Base-by-base conservation (phyloP, 768 basidiomycete genomes). In the Hygrocybe punicea region DNA sequence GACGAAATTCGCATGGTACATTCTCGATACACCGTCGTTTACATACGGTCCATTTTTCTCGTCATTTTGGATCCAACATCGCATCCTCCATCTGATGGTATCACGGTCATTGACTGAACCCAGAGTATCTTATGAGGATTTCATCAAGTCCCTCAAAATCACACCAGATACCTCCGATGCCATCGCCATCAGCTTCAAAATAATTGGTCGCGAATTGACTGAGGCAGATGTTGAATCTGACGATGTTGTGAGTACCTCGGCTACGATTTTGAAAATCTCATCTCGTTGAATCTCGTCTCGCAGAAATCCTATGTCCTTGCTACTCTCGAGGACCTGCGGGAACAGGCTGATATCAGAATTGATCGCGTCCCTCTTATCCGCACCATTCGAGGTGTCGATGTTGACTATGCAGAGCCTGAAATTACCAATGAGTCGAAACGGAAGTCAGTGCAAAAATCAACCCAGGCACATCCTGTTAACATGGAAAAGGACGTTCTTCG, bases 1-100 rank as follows among this genome's bases (percentile, higher is more conserved):
- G 45, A 89, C 88, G 0, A 45, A 73, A 44, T 66, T 70, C 66
- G 85, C 87, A 0, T 90, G 87, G 87, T 90, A 90, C 59, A 85
- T 89, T 54, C 74, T 90, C 2, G 75, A 77, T 10, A 57, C 59
- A 2, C 85, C 87, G 0, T 76, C 81, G 0, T 45, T 51, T 1
- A 34, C 53, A 2, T 89, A 89, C 60, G 48, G 51, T 13, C 68
- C 73, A 1, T 79, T 76, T 52, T 88, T 76, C 62, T 58, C 57
- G 1, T 58, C 69, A 0, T 82, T 85, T 56, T 83, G 79, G 76
- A 69, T 75, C 8, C 72, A 70, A 46, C 83, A 85, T 59, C 76
- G 73, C 1, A 53, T 84, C 16, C 69, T 82, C 1, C 79, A 85
- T 60, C 67, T 80, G n/a, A 58, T 84, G 4, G 69, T 83, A 14